A percentile compares a stretch with the other conserved stretches of the same genome.
phyloP scores from a whole-genome alignment of 495 filamentous ascomycete species.

The Penicillium angulare region DNA sequence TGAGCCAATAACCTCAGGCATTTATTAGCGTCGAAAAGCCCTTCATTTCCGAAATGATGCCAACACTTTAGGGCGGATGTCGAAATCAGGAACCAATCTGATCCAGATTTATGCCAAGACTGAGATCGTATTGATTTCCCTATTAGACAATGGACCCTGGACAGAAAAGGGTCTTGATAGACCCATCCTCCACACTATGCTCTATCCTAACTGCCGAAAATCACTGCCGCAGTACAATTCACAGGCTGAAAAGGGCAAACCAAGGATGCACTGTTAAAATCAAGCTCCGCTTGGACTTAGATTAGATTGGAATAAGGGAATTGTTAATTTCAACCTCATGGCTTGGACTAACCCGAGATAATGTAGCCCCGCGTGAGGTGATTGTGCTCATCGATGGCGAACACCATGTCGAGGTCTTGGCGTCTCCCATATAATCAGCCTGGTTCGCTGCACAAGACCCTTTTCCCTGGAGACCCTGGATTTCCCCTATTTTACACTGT shows the following conservation, averaged over 20 bases:
- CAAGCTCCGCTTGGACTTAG: slow-evolving; percentile 17
- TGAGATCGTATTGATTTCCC: slow-evolving; percentile 16
- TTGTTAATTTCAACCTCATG: slow-evolving; percentile 16
- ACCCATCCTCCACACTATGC: too few species aligned
- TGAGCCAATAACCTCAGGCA: too few species aligned
- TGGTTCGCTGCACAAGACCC: slow-evolving; percentile 4
- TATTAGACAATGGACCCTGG: slow-evolving; percentile 4
- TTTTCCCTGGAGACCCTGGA: slow-evolving; percentile 3
- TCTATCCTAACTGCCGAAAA: slow-evolving; percentile 28
- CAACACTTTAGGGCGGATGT: slow-evolving; percentile 23
- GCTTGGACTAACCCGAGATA: not conserved
- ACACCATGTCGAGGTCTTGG: slow-evolving; percentile 32
- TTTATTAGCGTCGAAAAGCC: too few species aligned
- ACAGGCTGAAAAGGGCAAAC: slow-evolving; percentile 9
- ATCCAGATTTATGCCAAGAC: slow-evolving; percentile 17
- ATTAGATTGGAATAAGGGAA: slow-evolving; percentile 17
- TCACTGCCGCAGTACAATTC: slow-evolving; percentile 23
- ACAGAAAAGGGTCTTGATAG: not conserved
- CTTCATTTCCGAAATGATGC: slow-evolving; percentile 2
- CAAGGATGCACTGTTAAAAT: not conserved
- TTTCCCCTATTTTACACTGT: not conserved
- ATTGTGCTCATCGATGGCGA: slow-evolving; percentile 38
- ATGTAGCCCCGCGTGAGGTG: slow-evolving; percentile 31
- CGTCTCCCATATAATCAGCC: slow-evolving; percentile 23
- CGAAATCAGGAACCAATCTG: slow-evolving; percentile 21